Evolutionary conservation across 192 early-diverging fungal genomes (phyloP).

Genomic region (Podila minutissima): DNA sequence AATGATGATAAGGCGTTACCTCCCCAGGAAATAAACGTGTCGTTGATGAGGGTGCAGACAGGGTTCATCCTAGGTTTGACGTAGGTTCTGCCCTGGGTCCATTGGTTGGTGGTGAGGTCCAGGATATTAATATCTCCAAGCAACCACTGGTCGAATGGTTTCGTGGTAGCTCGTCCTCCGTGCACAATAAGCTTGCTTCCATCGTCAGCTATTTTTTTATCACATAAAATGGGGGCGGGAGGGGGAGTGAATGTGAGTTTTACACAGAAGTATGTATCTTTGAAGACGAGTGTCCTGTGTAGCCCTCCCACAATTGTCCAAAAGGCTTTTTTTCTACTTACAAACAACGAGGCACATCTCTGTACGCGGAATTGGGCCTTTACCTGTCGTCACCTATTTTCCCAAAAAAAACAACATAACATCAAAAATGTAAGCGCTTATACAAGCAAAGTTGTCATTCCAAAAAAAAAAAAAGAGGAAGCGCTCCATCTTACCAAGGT

Average conservation of each 20-base stretch:
- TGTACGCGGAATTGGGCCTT: not conserved
- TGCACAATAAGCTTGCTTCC: conserved; percentile 7
- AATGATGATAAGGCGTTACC: not conserved
- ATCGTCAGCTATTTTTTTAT: conserved; percentile 1
- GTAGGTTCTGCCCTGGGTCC: conserved; percentile 6
- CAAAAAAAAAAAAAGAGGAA: not conserved
- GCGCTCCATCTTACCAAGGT: not conserved
- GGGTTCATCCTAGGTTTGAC: not conserved
- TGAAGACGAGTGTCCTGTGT: not conserved
- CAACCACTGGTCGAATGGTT: not conserved
- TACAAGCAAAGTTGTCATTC: not conserved
- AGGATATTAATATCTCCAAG: not conserved
- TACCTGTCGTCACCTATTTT: conserved; percentile 1
- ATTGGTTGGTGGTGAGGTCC: conserved; percentile 5
- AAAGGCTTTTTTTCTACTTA: not conserved
- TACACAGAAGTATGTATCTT: not conserved
- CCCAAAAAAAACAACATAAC: not conserved
- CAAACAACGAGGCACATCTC: conserved; percentile 14
- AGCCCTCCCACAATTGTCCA: not conserved
- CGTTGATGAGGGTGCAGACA: conserved; percentile 2
- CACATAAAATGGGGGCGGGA: not conserved
- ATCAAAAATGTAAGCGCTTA: not conserved
- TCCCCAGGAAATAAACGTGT: conserved; percentile 14
- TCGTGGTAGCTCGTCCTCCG: not conserved
- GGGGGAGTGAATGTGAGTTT: not conserved